Evolutionary conservation across 495 filamentous ascomycete genomes (phyloP), one percentile per base, ranked within the genome.

Genomic region (Penicillium waksmanii): DNA sequence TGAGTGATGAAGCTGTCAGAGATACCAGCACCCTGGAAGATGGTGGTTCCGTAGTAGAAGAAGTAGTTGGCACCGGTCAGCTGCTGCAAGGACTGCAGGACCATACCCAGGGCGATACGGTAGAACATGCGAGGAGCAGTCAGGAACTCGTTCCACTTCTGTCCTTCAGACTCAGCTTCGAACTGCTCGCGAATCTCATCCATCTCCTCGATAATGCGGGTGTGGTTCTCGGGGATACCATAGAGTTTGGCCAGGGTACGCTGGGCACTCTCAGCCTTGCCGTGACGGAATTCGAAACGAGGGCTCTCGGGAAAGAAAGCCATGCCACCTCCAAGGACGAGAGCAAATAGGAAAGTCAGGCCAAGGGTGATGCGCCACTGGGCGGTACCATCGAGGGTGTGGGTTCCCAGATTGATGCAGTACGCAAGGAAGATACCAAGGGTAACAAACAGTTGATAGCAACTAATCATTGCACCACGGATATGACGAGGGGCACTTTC

Each of bases 401-500:
- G 75, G 21, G 91, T 93, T 27, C 89, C 90, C 69, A 82, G 89
- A 72, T 95, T 92, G 77, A 94, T 85, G 67, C 86, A 86, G 72
- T 92, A 86, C 52, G 90, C 88, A 7, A 86, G 79, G 76, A 92
- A 91, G 73, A 94, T 96, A 58, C 92, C 92, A 38, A 92, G 73
- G 9, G 92, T 94, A 75, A 96, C 90, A 73, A 95, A 92, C 1
- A 96, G 84, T 74, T 96, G 91, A 76, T 96, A 95, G 77, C 80
- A 75, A 82, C 81, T 75, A 55, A 91, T 84, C 59, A 90, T 78
- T 43, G 88, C 77, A 68, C 87, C 87, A 63, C 88, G 85, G 58
- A 91, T 78, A 48, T 87, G 82, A 57, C 79, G 77, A 4, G 87
- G 87, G 15, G 82, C 84, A 53, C 85, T 88, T 71, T 91, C 88